Evolutionary conservation across 2,329 filamentous ascomycete species (phyloP), one percentile per base, ranked within the genome.

Genomic region (Mycocentrospora acerina): DNA sequence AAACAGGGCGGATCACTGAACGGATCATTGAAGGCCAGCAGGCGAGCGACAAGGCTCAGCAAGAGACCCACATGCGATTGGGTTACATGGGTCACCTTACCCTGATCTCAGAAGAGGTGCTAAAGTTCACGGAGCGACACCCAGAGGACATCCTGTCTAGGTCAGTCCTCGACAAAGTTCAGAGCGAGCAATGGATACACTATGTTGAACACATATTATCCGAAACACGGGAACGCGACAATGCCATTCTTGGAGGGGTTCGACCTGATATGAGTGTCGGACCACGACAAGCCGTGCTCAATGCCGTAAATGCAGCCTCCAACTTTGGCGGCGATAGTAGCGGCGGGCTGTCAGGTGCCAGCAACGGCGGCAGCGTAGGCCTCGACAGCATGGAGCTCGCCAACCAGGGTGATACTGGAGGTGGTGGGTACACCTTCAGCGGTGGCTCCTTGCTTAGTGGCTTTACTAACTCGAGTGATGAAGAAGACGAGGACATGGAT

Each of bases 11-110:
- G 49, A 83, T 98, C 48, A 97, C 91, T 2, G 85, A 88, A 44
- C 85, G 89, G 49, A 96, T 98, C 58, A 88, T 97, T 55, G 84
- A 90, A 52, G 93, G 93, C 30, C 93, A 98, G 68, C 79, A 80
- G 46, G 82, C 83, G 32, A 95, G 89, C 54, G 91, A 97, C 59
- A 84, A 88, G 64, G 88, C 89, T 1, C 89, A 97, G 67, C 74
- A 79, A 42, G 82, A 86, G 61, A 88, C 81, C 49, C 90, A 88
- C 66, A 96, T 95, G 69, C 85, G 93, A 32, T 83, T 97, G 66
- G 93, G 93, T 27, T 98, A 97, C 71, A 98, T 98, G 90, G 93
- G 93, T 3, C 93, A 98, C 67, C 75, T 98, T 34, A 98, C 93
- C 1, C 79, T 98, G 18, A 96, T 98, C 44, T 91, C 93, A 19